A percentile compares a stretch with the other conserved stretches of the same genome.
phyloP scores from a whole-genome alignment of 2,329 filamentous ascomycete genomes.

The Colletotrichum sansevieriae region DNA sequence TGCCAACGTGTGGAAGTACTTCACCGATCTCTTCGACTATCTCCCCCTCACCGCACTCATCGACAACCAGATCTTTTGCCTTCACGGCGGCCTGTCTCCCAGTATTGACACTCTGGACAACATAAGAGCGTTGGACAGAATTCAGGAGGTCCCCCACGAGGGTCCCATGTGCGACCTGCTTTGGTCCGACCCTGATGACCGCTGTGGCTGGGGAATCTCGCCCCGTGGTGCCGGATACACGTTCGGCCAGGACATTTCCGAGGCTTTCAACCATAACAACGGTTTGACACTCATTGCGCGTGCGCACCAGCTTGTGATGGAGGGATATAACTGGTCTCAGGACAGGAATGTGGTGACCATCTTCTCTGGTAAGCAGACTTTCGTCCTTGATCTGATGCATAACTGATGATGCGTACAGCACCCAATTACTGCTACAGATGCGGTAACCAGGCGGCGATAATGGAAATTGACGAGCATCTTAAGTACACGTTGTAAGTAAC shows the following conservation, averaged over 20 bases:
- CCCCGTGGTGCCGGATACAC: constrained; percentile 95
- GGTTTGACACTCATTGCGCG: constrained; percentile 94
- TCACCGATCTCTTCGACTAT: constrained; percentile 98
- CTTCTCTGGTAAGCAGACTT: constrained; percentile 80
- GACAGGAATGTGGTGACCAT: constrained; percentile 98
- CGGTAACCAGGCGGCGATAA: constrained; percentile 99
- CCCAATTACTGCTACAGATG: constrained; percentile 99
- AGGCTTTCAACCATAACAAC: constrained; percentile 99
- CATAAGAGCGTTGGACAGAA: constrained; percentile 93
- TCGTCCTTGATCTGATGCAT: constrained; percentile 42
- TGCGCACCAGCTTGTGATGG: constrained; percentile 99
- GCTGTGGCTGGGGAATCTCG: constrained; percentile 96
- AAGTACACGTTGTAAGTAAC: constrained; percentile 96
- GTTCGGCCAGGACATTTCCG: constrained; percentile 96
- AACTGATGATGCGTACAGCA: constrained; percentile 57
- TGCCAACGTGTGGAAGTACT: constrained; percentile 99
- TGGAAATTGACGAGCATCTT: constrained; percentile 99
- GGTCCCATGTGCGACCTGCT: constrained; percentile 98
- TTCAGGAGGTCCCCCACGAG: constrained; percentile 98
- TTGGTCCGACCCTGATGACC: constrained; percentile 98
- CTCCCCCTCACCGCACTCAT: constrained; percentile 96
- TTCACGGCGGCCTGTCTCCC: constrained; percentile 96
- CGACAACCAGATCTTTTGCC: constrained; percentile 99
- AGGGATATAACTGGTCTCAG: constrained; percentile 99
- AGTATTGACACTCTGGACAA: constrained; percentile 96